A percentile compares a stretch with the other conserved stretches of the same genome.
Evolutionary conservation across 2,329 filamentous ascomycete species (phyloP).

Genomic region (Calonectria multiphialidica): DNA sequence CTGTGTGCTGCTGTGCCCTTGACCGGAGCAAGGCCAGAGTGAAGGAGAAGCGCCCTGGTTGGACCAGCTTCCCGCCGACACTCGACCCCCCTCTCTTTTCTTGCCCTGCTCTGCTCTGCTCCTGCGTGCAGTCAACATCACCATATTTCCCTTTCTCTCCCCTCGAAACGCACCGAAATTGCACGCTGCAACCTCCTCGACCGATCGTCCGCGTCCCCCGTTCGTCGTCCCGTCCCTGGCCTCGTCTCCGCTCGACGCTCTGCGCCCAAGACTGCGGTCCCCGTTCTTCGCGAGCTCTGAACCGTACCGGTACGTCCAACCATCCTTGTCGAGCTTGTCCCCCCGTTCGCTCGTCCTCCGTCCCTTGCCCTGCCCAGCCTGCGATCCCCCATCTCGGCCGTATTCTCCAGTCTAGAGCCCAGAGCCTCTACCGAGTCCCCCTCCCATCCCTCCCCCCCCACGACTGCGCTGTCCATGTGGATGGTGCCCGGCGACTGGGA

Average conservation of each 20-base stretch:
- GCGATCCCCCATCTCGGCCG: slow-evolving; percentile 38
- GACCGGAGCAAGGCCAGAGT: neutral
- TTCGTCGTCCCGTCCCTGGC: slow-evolving; percentile 14
- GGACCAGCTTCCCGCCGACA: neutral
- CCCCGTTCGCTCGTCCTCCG: slow-evolving; percentile 35
- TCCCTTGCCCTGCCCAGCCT: slow-evolving; percentile 30
- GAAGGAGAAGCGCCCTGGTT: neutral
- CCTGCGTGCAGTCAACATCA: slow-evolving; percentile 21
- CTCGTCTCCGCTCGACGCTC: neutral
- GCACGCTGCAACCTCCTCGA: slow-evolving; percentile 25
- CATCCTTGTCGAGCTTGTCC: slow-evolving; percentile 24
- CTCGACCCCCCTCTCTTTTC: neutral
- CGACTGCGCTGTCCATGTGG: slow-evolving; percentile 21
- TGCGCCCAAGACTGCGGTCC: slow-evolving; percentile 8
- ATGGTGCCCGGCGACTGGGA: slow-evolving; percentile 26
- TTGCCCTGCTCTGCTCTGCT: neutral
- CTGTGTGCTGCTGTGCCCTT: neutral
- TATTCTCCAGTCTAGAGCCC: slow-evolving; percentile 44
- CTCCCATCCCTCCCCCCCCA: slow-evolving; percentile 24
- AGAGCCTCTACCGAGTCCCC: slow-evolving; percentile 37
- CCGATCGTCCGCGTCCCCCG: slow-evolving; percentile 15
- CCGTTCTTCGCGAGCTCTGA: slow-evolving; percentile 3
- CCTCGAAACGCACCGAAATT: slow-evolving; percentile 24
- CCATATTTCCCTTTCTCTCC: slow-evolving; percentile 8
- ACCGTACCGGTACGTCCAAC: slow-evolving; percentile 22